Evolutionary conservation across 1,139 yeast genomes (phyloP).

Genomic region (Lizanozyma gosingica): DNA sequence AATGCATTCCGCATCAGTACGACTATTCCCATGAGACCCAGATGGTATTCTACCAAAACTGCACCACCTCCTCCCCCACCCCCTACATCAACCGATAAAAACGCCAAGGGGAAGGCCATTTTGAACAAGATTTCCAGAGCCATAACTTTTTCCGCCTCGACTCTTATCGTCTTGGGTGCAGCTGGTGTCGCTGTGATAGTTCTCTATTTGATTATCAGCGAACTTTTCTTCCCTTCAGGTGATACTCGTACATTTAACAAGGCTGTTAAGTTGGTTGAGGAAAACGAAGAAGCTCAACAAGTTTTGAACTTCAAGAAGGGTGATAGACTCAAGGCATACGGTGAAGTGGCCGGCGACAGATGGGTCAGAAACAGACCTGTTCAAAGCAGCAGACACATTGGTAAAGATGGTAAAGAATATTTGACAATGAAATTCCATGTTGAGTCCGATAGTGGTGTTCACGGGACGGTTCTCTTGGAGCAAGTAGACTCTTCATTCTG

Average conservation of each 20-base stretch:
- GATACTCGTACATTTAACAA: slow-evolving; percentile 86
- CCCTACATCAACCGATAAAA: slow-evolving; percentile 34
- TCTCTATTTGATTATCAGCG: slow-evolving; percentile 66
- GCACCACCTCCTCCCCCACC: slow-evolving; percentile 25
- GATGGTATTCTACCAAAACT: slow-evolving; percentile 16
- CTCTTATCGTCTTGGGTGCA: slow-evolving; percentile 58
- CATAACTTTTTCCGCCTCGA: slow-evolving; percentile 52
- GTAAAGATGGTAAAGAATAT: slow-evolving; percentile 70
- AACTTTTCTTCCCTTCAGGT: slow-evolving; percentile 79
- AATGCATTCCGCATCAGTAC: background rate
- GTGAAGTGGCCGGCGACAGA: slow-evolving; percentile 58
- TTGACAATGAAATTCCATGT: slow-evolving; percentile 81
- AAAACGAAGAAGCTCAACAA: slow-evolving; percentile 52
- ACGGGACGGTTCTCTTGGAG: slow-evolving; percentile 70
- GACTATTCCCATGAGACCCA: too few species aligned
- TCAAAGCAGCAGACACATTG: slow-evolving; percentile 43
- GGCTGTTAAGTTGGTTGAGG: slow-evolving; percentile 69
- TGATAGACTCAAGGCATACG: slow-evolving; percentile 71
- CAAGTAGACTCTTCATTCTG: slow-evolving; percentile 61
- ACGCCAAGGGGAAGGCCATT: slow-evolving; percentile 29
- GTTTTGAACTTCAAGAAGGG: slow-evolving; percentile 44
- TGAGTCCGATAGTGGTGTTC: slow-evolving; percentile 44
- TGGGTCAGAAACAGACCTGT: slow-evolving; percentile 90
- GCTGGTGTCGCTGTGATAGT: slow-evolving; percentile 62
- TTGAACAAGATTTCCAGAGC: slow-evolving; percentile 41